These are phyloP conservation scores for Parastagonospora nodorum DNA, from an alignment of 2,329 filamentous ascomycete genomes.

Conservation along the genomic window DNA sequence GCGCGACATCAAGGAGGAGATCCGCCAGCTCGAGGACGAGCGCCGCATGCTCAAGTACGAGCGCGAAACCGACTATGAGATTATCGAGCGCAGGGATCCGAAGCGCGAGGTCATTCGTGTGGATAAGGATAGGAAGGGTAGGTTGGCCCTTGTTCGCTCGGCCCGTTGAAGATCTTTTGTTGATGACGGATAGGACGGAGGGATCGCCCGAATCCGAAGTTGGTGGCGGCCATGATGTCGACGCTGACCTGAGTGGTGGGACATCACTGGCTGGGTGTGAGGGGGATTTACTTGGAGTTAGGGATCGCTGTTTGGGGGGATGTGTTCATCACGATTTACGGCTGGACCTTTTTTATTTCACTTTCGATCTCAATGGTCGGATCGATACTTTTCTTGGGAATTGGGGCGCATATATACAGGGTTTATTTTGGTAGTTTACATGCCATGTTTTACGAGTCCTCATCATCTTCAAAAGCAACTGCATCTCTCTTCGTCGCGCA, in stretches of 20 bases:
- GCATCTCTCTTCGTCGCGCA: background rate
- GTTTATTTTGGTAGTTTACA: background rate
- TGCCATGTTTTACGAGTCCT: background rate
- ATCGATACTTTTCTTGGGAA: background rate
- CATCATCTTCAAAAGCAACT: background rate
- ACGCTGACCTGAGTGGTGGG: slow-evolving; percentile 42
- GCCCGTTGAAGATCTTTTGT: slow-evolving; percentile 57
- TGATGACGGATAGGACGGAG: slow-evolving; percentile 42
- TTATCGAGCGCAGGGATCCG: slow-evolving; percentile 61
- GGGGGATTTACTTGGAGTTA: background rate
- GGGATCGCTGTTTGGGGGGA: too few species aligned
- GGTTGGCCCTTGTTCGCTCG: slow-evolving; percentile 83
- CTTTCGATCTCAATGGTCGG: background rate
- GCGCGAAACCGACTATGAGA: slow-evolving; percentile 63
- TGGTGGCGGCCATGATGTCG: slow-evolving; percentile 52
- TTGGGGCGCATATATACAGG: slow-evolving; percentile 1
- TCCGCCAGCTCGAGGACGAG: slow-evolving; percentile 72
- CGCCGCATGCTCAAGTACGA: slow-evolving; percentile 63
- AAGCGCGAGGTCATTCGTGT: slow-evolving; percentile 67
- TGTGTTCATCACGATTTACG: slow-evolving; percentile 3
- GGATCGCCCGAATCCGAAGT: slow-evolving; percentile 48
- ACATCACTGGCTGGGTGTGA: background rate
- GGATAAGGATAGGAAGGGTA: slow-evolving; percentile 94
- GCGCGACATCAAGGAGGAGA: slow-evolving; percentile 73
- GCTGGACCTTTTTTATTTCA: slow-evolving; percentile 1